A percentile compares a stretch with the other conserved stretches of the same genome.
Evolutionary conservation across 225 moss, liverwort and hornwort genomes (phyloP).

Genomic region (Sphagnum tenellum): DNA sequence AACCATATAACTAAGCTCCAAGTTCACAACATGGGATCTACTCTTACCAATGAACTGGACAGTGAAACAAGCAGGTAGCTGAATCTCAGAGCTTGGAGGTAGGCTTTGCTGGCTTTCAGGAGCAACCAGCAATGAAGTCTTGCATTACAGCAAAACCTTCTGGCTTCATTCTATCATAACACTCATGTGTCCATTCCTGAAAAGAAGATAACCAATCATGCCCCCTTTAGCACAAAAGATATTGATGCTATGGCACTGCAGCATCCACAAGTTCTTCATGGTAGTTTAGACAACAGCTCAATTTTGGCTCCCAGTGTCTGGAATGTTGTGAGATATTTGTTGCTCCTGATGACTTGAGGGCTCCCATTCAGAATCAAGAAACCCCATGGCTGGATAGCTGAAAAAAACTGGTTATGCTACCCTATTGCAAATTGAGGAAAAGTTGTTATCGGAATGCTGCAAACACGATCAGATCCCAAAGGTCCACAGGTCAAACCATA

Average conservation of each 20-base stretch:
- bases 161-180: conserved; percentile 67
- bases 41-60: too few species aligned
- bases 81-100: conserved; percentile 51
- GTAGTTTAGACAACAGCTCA: not conserved
- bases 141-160: conserved; percentile 75
- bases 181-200: conserved; percentile 63
- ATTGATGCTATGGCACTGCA: not conserved
- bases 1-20: too few species aligned
- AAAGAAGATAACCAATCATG: not conserved
- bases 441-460: too few species aligned
- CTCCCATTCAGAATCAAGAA: too few species aligned
- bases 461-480: too few species aligned
- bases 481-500: not conserved
- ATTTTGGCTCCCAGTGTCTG: not conserved
- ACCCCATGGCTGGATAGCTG: not conserved
- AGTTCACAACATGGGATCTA: too few species aligned
- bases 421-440: not conserved
- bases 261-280: not conserved
- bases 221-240: not conserved
- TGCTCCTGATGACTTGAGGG: too few species aligned
- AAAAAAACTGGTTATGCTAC: not conserved
- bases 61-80: too few species aligned
- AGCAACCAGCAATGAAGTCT: conserved; percentile 62
- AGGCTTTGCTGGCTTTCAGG: conserved; percentile 28
- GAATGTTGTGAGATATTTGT: too few species aligned